phyloP scores from a whole-genome alignment of 2,329 filamentous ascomycete species.

The Monosporascus cannonballus region DNA sequence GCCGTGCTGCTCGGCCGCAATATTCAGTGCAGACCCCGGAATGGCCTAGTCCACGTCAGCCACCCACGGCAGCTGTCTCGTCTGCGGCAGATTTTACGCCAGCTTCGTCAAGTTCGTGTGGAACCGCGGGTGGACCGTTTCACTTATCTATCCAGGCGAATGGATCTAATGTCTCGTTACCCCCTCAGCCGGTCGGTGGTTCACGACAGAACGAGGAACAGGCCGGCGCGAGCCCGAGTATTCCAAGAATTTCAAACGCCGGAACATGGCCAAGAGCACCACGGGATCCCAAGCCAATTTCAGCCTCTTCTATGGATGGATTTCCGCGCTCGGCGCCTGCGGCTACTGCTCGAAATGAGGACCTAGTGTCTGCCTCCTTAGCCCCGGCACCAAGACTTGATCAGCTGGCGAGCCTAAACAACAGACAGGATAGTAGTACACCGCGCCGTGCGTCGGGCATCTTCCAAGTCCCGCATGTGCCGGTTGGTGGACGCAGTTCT shows the following conservation, averaged over 20 bases:
- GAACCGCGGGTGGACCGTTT: conserved; percentile 8
- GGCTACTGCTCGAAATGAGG: conserved; percentile 23
- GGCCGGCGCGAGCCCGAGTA: conserved; percentile 7
- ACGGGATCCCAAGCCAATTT: conserved; percentile 16
- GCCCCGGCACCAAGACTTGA: conserved; percentile 33
- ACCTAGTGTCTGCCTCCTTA: conserved; percentile 28
- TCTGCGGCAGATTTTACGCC: conserved; percentile 18
- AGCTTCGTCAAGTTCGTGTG: conserved; percentile 15
- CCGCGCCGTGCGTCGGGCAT: conserved; percentile 38
- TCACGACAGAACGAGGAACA: conserved; percentile 5
- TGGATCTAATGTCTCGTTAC: conserved; percentile 10
- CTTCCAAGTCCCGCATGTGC: conserved; percentile 36
- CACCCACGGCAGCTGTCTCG: conserved; percentile 14
- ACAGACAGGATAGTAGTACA: conserved; percentile 30
- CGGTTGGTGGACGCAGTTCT: conserved; percentile 28
- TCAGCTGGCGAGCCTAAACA: conserved; percentile 33
- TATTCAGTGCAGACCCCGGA: conserved; percentile 14
- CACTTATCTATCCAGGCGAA: conserved; percentile 8
- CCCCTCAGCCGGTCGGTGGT: conserved; percentile 6
- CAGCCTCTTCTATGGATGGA: conserved; percentile 19
- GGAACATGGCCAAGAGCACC: conserved; percentile 42
- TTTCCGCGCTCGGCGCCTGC: conserved; percentile 38
- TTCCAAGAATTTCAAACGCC: conserved; percentile 26
- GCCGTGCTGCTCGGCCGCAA: conserved; percentile 14
- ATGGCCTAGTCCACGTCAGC: conserved; percentile 12